Evolutionary conservation across 2,329 filamentous ascomycete species (phyloP).

Genomic region (Didymella sp.): DNA sequence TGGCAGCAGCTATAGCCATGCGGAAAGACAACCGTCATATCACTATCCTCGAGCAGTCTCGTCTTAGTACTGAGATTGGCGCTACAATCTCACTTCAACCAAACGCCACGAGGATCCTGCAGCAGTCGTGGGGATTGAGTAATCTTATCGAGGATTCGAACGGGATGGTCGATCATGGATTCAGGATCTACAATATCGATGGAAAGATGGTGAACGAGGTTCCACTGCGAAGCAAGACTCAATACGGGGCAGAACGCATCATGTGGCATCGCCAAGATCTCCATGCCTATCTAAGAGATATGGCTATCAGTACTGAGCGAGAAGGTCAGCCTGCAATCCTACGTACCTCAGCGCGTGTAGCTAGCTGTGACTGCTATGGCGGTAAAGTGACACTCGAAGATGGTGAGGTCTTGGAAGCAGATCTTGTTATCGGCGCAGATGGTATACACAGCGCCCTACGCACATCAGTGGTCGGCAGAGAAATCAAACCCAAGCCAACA

Average conservation of each 20-base stretch:
- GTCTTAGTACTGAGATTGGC: conserved; percentile 48
- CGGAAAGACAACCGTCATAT: conserved; percentile 44
- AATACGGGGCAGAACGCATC: not conserved
- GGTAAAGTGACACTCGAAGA: not conserved
- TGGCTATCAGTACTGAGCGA: not conserved
- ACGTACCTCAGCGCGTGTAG: not conserved
- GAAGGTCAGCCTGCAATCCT: not conserved
- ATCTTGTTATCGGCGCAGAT: not conserved
- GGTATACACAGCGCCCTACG: not conserved
- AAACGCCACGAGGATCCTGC: not conserved
- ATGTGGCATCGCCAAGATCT: not conserved
- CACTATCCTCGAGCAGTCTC: conserved; percentile 44
- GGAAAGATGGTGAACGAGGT: not conserved
- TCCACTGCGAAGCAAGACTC: not conserved
- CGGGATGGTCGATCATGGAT: not conserved
- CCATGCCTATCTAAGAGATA: not conserved
- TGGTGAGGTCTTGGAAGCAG: not conserved
- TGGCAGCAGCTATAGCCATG: conserved; percentile 46
- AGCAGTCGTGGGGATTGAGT: not conserved
- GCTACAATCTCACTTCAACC: conserved; percentile 47
- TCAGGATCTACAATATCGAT: not conserved
- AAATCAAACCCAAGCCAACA: not conserved
- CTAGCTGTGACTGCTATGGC: not conserved
- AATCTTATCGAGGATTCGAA: not conserved
- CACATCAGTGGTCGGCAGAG: not conserved